phyloP scores from a whole-genome alignment of 768 basidiomycete species.

The Strobilomyces confusus region DNA sequence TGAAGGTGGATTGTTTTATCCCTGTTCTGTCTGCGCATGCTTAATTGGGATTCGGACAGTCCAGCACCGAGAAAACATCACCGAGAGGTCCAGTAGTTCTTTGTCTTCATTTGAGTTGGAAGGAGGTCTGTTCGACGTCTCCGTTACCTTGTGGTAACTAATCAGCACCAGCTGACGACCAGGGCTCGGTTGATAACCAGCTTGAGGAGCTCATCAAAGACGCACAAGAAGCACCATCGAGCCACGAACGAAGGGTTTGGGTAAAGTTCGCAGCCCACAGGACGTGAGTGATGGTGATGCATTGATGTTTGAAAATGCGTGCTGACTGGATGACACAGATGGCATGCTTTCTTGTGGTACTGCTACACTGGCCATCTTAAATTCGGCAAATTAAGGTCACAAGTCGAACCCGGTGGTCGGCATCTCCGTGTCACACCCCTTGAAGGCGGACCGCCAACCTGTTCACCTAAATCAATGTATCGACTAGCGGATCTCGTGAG shows the following conservation, averaged over 20 bases:
- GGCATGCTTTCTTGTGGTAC: conserved; percentile 25
- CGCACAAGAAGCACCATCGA: not conserved
- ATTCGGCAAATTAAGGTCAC: conserved; percentile 18
- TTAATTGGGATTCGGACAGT: conserved; percentile 1
- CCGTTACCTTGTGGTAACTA: conserved; percentile 7
- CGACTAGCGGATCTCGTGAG: conserved; percentile 31
- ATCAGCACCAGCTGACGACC: conserved; percentile 3
- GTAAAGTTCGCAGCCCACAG: conserved; percentile 16
- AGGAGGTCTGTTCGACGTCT: conserved; percentile 2
- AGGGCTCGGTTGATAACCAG: not conserved
- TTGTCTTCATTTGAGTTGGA: conserved; percentile 11
- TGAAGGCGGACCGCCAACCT: conserved; percentile 10
- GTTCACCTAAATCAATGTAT: conserved; percentile 39
- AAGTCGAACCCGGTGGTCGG: not conserved
- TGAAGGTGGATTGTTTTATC: conserved; percentile 1
- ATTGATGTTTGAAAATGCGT: not conserved
- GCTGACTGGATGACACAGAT: conserved; percentile 15
- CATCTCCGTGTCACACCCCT: not conserved
- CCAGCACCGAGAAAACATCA: not conserved
- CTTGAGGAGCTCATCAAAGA: conserved; percentile 8
- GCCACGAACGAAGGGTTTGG: not conserved
- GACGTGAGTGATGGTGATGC: conserved; percentile 16
- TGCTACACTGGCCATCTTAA: conserved; percentile 21
- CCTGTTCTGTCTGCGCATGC: not conserved
- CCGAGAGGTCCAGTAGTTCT: not conserved